Percentiles rank a stretch among this genome's conserved stretches.
These are phyloP conservation scores for Candida palmyrensis DNA, from an alignment of 805 yeast species.

Conservation along the genomic window DNA sequence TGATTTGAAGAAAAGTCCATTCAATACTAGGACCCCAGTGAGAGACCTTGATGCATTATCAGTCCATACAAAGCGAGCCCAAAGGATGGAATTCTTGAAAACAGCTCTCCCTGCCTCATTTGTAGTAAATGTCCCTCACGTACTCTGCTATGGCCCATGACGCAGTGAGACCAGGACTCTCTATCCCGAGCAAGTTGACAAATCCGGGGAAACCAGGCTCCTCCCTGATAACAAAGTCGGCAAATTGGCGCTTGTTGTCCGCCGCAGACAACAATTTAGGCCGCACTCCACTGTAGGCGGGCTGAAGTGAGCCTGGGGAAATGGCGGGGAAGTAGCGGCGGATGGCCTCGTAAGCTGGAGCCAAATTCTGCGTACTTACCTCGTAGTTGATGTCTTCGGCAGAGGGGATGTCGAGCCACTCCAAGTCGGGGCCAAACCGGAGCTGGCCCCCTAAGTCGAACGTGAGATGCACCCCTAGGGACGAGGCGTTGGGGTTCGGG, in stretches of 20 bases:
- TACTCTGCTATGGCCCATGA: constrained; percentile 78
- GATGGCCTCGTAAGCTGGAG: constrained; percentile 55
- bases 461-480: constrained; percentile 85
- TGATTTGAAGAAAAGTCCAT: too few relatives aligned
- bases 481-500: constrained; percentile 59
- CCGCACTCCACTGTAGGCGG: constrained; percentile 77
- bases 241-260: constrained; percentile 37
- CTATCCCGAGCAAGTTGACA: constrained; percentile 76
- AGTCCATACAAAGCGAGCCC: too few relatives aligned
- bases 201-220: constrained; percentile 75
- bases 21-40: too few relatives aligned
- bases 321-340: constrained; percentile 60
- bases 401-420: constrained; percentile 50
- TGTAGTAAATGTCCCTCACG: constrained; percentile 38
- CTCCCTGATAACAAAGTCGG: constrained; percentile 69
- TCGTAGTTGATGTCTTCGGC: constrained; percentile 38
- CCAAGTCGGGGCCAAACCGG: constrained; percentile 85
- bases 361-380: constrained; percentile 45
- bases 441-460: constrained; percentile 76
- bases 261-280: constrained; percentile 62
- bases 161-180: constrained; percentile 86
- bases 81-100: too few relatives aligned
- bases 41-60: too few relatives aligned
- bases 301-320: constrained; percentile 44
- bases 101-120: too few relatives aligned